These are phyloP conservation scores for Skeletonema tropicum DNA, from an alignment of 108 stramenopile genomes.

Conservation along the genomic window DNA sequence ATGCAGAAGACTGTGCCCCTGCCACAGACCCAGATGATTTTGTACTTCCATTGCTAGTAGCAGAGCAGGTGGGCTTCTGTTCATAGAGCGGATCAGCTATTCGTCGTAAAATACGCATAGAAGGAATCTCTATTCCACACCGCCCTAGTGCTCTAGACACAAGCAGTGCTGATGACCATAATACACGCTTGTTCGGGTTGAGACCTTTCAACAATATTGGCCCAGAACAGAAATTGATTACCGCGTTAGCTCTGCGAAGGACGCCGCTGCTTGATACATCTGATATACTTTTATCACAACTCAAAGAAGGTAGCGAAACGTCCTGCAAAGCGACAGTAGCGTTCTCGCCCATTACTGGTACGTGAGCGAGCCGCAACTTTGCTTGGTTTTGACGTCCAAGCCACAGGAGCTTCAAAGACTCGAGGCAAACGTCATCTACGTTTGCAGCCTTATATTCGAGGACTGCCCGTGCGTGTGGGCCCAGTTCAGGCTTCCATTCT, in stretches of 20 bases:
- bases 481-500: conserved; percentile 63
- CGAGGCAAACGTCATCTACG: conserved; percentile 49
- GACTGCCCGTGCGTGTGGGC: conserved; percentile 40
- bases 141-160: conserved; percentile 57
- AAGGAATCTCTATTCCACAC: conserved; percentile 72
- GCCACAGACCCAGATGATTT: neutral
- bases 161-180: conserved; percentile 61
- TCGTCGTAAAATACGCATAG: conserved; percentile 46
- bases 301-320: conserved; percentile 11
- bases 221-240: conserved; percentile 71
- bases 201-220: conserved; percentile 65
- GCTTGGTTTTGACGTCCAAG: conserved; percentile 52
- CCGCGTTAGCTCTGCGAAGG: conserved; percentile 55
- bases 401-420: conserved; percentile 71
- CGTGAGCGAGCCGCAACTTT: conserved; percentile 48
- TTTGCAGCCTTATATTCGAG: conserved; percentile 27
- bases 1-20: neutral
- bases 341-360: conserved; percentile 18
- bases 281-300: neutral
- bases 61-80: conserved; percentile 6
- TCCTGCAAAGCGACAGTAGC: conserved; percentile 7
- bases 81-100: conserved; percentile 31
- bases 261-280: conserved; percentile 9
- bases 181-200: conserved; percentile 55
- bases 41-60: neutral